Conservation (phyloP, 2,329 filamentous ascomycete genomes). For the Pseudogymnoascus destructans region DNA sequence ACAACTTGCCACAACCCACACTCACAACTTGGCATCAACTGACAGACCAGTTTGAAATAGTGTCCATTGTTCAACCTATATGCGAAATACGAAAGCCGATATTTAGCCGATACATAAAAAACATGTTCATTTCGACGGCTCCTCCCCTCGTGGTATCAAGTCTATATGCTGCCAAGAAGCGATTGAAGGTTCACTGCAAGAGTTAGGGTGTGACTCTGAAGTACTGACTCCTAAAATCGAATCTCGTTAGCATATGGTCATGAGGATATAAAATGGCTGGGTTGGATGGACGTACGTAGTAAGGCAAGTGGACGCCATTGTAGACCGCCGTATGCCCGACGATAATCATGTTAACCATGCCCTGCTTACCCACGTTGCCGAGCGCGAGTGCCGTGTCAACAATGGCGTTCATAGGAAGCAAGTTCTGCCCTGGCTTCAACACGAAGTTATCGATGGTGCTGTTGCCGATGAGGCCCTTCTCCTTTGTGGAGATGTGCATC, state of each 20-base stretch:
- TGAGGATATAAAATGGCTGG: background rate
- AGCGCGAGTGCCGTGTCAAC: slow-evolving; percentile 32
- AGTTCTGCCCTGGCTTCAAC: slow-evolving; percentile 41
- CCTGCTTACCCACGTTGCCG: slow-evolving; percentile 26
- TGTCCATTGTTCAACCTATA: background rate
- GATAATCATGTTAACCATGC: slow-evolving; percentile 37
- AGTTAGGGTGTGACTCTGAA: slow-evolving; percentile 33
- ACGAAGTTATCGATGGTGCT: slow-evolving; percentile 37
- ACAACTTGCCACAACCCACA: background rate
- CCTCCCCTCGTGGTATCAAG: background rate
- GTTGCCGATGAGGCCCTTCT: slow-evolving; percentile 34
- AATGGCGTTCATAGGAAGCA: slow-evolving; percentile 34
- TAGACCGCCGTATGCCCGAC: slow-evolving; percentile 35
- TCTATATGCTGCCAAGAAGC: background rate
- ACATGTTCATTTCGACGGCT: background rate
- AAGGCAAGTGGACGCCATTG: slow-evolving; percentile 36
- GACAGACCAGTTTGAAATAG: background rate
- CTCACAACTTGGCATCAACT: background rate
- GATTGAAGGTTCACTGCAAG: slow-evolving; percentile 30
- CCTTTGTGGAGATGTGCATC: slow-evolving; percentile 32
- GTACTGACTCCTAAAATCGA: slow-evolving; percentile 28
- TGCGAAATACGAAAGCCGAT: background rate
- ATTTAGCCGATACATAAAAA: background rate
- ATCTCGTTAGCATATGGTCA: background rate
- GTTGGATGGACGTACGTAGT: slow-evolving; percentile 30